Evolutionary conservation across 257 asterid species (phyloP).

Genomic region (Scutellaria minor): DNA sequence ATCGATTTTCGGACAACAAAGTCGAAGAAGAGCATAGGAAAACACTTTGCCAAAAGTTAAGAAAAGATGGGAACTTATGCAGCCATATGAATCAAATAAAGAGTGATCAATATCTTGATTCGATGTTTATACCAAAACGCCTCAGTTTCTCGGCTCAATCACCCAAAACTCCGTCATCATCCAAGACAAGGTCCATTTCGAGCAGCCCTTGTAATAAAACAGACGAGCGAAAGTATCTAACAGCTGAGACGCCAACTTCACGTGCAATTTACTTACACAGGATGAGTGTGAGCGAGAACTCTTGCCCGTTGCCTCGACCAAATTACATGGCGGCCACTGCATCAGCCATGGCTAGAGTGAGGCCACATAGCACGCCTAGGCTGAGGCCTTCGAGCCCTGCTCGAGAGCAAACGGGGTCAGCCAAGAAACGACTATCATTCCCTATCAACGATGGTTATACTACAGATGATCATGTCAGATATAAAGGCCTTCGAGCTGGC

Average conservation of each 20-base stretch:
- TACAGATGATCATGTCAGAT: too few species aligned
- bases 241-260: constrained; percentile 50
- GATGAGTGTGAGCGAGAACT: constrained; percentile 41
- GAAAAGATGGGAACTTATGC: constrained; percentile 45
- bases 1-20: constrained; percentile 33
- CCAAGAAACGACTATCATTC: constrained; percentile 67
- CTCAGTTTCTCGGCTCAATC: constrained; percentile 33
- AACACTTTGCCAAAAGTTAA: constrained; percentile 12
- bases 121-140: constrained; percentile 30
- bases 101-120: constrained; percentile 30
- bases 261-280: constrained; percentile 39
- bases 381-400: constrained; percentile 58
- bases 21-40: constrained; percentile 29
- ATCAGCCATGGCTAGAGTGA: constrained; percentile 72
- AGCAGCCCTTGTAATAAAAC: constrained; percentile 44
- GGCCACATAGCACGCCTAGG: constrained; percentile 69
- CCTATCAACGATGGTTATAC: constrained; percentile 18
- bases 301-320: constrained; percentile 46
- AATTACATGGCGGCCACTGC: constrained; percentile 80
- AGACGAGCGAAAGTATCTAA: constrained; percentile 33
- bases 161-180: constrained; percentile 46
- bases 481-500: too few species aligned
- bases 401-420: constrained; percentile 42
- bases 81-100: constrained; percentile 43
- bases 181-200: constrained; percentile 44